These are phyloP conservation scores for Aspergillus phoenicis DNA, from an alignment of 2,329 filamentous ascomycete genomes.

Conservation along the genomic window DNA sequence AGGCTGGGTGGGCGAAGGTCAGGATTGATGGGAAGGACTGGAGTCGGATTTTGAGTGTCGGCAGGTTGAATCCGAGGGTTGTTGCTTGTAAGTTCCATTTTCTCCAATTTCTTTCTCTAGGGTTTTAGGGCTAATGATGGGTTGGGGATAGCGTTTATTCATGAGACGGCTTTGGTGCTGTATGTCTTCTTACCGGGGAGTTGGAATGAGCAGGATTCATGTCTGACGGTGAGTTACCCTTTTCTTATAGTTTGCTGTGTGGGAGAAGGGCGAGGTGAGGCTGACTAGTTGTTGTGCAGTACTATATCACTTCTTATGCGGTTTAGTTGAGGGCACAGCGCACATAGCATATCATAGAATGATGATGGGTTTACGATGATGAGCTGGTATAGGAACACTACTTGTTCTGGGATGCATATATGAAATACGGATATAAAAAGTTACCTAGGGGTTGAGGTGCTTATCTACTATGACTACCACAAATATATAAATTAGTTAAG, in stretches of 20 bases:
- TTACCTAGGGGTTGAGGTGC: not conserved
- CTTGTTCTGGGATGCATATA: not conserved
- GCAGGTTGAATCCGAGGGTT: conserved; percentile 82
- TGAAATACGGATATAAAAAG: not conserved
- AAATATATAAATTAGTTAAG: not conserved
- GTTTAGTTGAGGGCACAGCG: conserved; percentile 21
- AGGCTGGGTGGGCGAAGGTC: conserved; percentile 84
- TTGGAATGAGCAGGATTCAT: conserved; percentile 47
- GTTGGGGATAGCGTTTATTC: conserved; percentile 41
- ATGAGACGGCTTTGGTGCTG: conserved; percentile 49
- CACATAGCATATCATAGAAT: not conserved
- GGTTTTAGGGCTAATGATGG: not conserved
- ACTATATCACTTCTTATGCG: conserved; percentile 50
- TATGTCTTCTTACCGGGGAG: conserved; percentile 50
- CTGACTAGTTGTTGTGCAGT: conserved; percentile 30
- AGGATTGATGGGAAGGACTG: conserved; percentile 92
- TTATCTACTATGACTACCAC: no score
- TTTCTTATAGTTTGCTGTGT: not conserved
- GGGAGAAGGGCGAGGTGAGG: not conserved
- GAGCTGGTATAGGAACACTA: not conserved
- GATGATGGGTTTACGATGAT: no score
- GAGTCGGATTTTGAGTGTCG: conserved; percentile 91
- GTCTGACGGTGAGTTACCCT: conserved; percentile 45
- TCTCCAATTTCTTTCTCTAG: not conserved
- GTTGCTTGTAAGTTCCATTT: conserved; percentile 72